Evolutionary conservation across 257 asterid genomes (phyloP).

Genomic region (Plantago elongata): DNA sequence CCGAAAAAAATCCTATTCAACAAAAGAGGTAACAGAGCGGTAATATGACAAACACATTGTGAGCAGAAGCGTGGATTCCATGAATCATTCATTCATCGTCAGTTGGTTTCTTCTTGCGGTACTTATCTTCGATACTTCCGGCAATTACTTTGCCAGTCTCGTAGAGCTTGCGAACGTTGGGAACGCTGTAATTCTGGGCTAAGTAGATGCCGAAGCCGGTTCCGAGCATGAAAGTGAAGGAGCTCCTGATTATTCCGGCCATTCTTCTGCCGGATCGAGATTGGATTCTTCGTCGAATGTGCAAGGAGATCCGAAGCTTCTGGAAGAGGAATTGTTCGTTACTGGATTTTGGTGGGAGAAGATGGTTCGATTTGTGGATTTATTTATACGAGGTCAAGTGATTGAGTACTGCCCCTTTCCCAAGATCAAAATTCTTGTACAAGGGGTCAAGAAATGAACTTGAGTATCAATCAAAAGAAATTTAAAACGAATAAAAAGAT

Average conservation of each 20-base stretch:
- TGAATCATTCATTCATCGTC: slow-evolving; percentile 30
- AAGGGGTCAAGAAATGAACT: no score
- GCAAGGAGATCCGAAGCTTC: no score
- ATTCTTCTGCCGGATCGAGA: slow-evolving; percentile 8
- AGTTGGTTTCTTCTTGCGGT: slow-evolving; percentile 66
- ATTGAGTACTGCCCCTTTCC: no score
- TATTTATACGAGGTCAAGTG: no score
- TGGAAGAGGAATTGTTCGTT: no score
- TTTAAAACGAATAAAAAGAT: no score
- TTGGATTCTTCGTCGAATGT: no score
- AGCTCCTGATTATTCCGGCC: slow-evolving; percentile 45
- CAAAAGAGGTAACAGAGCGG: neutral
- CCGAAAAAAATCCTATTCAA: neutral
- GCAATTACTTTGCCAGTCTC: slow-evolving; percentile 47
- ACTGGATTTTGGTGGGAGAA: no score
- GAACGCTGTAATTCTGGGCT: slow-evolving; percentile 87
- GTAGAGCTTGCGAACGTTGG: slow-evolving; percentile 53
- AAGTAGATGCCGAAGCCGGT: slow-evolving; percentile 56
- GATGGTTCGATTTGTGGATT: no score
- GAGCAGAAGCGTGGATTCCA: no score
- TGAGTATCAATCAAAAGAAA: no score
- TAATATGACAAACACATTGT: slow-evolving; percentile 17
- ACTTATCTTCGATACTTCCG: slow-evolving; percentile 62
- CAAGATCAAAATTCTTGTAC: no score
- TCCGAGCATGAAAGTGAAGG: slow-evolving; percentile 53